Evolutionary conservation across 2,329 filamentous ascomycete species (phyloP).

Genomic region (Lachnellula hyalina): DNA sequence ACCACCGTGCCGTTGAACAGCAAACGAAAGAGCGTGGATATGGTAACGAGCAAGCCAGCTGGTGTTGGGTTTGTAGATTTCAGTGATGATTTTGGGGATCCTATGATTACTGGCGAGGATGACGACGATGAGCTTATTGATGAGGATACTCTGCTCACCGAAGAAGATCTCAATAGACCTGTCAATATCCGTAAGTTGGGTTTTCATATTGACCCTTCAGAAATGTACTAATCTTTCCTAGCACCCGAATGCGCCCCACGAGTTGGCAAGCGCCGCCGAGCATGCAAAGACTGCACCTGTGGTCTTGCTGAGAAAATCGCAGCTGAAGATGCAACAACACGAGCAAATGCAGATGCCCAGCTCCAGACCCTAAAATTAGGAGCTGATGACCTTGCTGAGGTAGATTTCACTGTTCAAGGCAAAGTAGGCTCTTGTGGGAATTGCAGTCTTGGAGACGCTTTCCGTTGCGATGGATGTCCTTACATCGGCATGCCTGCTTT

Average conservation of each 20-base stretch:
- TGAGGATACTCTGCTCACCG: constrained; percentile 79
- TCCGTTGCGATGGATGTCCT: constrained; percentile 68
- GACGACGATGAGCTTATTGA: constrained; percentile 84
- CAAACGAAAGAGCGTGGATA: constrained; percentile 26
- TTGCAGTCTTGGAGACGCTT: constrained; percentile 88
- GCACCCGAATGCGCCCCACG: constrained; percentile 85
- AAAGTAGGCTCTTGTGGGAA: constrained; percentile 94
- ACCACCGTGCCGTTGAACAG: constrained; percentile 27
- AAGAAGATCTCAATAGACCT: constrained; percentile 74
- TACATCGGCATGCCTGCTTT: constrained; percentile 93
- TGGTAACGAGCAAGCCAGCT: constrained; percentile 34
- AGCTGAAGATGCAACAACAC: constrained; percentile 71
- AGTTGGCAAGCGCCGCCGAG: constrained; percentile 79
- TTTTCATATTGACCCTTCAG: constrained; percentile 1
- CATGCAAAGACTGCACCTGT: constrained; percentile 97
- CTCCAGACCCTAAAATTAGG: constrained; percentile 67
- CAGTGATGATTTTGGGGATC: constrained; percentile 55
- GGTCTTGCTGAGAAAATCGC: constrained; percentile 81
- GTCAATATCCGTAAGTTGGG: constrained; percentile 70
- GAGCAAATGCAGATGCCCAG: constrained; percentile 56
- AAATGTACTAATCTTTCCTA: constrained; percentile 30
- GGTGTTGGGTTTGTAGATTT: constrained; percentile 67
- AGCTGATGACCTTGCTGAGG: constrained; percentile 74
- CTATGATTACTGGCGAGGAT: constrained; percentile 45
- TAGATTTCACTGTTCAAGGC: constrained; percentile 96